Conservation (phyloP, 805 yeast genomes). For the Citeromyces matritensis region DNA sequence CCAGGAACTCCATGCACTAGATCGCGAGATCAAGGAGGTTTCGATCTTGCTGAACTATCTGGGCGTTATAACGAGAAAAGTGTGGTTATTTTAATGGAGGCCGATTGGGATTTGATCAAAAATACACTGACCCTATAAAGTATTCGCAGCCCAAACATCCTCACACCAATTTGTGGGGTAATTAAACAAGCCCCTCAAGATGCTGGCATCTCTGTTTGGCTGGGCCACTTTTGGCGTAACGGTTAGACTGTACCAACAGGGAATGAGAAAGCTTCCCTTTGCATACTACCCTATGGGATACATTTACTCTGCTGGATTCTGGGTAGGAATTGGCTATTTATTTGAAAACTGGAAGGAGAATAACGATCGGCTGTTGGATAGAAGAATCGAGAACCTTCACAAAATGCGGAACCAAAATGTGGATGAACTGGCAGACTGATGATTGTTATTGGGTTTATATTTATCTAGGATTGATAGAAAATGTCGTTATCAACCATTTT, state of each 20-base stretch:
- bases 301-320: slow-evolving; percentile 24
- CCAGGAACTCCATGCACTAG: no score
- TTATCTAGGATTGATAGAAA: no score
- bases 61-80: no score
- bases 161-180: neutral
- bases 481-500: no score
- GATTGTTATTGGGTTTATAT: no score
- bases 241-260: slow-evolving; percentile 28
- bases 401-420: slow-evolving; percentile 18
- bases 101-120: no score
- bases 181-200: neutral
- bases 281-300: slow-evolving; percentile 21
- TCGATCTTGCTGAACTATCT: no score
- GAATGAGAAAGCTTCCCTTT: slow-evolving; percentile 23
- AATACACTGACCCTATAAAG: no score
- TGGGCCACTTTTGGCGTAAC: slow-evolving; percentile 18
- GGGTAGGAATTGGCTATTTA: slow-evolving; percentile 24
- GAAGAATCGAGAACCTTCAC: slow-evolving; percentile 18
- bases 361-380: slow-evolving; percentile 20
- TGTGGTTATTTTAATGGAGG: no score
- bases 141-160: no score
- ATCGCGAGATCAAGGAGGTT: no score
- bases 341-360: slow-evolving; percentile 21
- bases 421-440: slow-evolving; percentile 1
- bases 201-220: slow-evolving; percentile 7